Base-by-base conservation (phyloP, 2,329 filamentous ascomycete genomes). In the Trichophyton schoenleinii region DNA sequence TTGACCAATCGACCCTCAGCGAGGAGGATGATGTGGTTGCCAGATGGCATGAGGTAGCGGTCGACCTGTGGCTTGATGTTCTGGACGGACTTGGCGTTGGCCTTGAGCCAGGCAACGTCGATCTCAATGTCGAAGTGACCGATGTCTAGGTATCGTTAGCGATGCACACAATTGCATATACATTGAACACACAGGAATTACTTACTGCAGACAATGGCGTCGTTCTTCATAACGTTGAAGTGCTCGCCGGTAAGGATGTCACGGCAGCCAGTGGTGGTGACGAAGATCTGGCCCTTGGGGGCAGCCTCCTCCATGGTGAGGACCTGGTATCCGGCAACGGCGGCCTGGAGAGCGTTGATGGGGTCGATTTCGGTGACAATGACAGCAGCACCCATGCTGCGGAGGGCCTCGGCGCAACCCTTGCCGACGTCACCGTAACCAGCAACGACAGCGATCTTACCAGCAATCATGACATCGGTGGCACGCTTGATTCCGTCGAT, bases 41-140 rank as follows among this genome's bases (percentile, higher is more conserved):
- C 94, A 80, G 77, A 94, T 77, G 87, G 81, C 89, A 99, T 94
- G 71, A 88, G 81, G 88, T 86, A 99, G 77, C 94, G 91, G 85
- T 99, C 94, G 72, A 99, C 94, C 83, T 99, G 94, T 74, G 94
- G 92, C 87, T 99, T 99, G 86, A 99, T 96, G 87, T 94, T 96
- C 83, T 92, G 87, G 68, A 92, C 88, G 73, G 87, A 91, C 78
- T 86, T 84, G 76, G 92, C 88, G 81, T 95, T 97, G 79, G 86
- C 86, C 89, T 97, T 97, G 79, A 99, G 83, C 94, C 94, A 99
- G 69, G 94, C 94, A 79, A 99, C 94, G 78, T 99, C 94, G 72
- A 99, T 99, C 83, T 99, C 94, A 72, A 96, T 95, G 78, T 99
- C 92, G 80, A 99, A 99, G 84, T 99, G 92, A 76, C 92, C 92